A percentile compares a stretch with the other conserved stretches of the same genome.
These are phyloP conservation scores for Lactarius pseudohatsudake DNA, from an alignment of 768 basidiomycete genomes.

Conservation along the genomic window DNA sequence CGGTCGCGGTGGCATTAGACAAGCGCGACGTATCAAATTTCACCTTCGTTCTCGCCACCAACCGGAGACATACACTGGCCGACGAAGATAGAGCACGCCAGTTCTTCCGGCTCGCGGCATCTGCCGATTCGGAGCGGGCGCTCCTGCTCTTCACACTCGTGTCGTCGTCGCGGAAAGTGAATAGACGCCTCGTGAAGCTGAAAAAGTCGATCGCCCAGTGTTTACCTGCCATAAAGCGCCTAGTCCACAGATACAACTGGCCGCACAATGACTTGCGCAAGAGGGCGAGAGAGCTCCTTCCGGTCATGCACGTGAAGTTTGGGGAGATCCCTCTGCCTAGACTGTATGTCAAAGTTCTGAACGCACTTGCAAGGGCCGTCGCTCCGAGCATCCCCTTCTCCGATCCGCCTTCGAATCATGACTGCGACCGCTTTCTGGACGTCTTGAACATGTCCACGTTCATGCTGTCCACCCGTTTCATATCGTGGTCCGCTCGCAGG, in stretches of 20 bases:
- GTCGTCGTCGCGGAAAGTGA: slow-evolving; percentile 22
- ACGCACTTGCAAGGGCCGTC: slow-evolving; percentile 13
- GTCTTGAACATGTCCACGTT: slow-evolving; percentile 23
- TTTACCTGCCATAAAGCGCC: slow-evolving; percentile 17
- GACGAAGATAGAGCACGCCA: slow-evolving; percentile 22
- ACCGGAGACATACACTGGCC: slow-evolving; percentile 8
- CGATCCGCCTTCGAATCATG: slow-evolving; percentile 5
- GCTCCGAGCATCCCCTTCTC: slow-evolving; percentile 4
- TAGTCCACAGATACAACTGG: slow-evolving; percentile 20
- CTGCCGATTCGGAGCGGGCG: slow-evolving; percentile 12
- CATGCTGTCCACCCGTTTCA: slow-evolving; percentile 22
- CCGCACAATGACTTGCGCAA: slow-evolving; percentile 14
- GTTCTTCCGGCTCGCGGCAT: slow-evolving; percentile 21
- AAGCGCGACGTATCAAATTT: slow-evolving; percentile 18
- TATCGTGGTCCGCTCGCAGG: slow-evolving; percentile 15
- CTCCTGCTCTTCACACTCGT: slow-evolving; percentile 15
- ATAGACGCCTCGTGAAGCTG: slow-evolving; percentile 20
- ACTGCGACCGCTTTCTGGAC: slow-evolving; percentile 17
- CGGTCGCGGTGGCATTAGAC: slow-evolving; percentile 25
- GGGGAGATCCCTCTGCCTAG: slow-evolving; percentile 12
- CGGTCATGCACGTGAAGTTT: slow-evolving; percentile 15
- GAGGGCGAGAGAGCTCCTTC: slow-evolving; percentile 23
- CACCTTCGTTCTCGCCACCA: slow-evolving; percentile 25
- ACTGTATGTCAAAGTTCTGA: slow-evolving; percentile 20
- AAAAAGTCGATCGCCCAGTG: slow-evolving; percentile 16